Conservation (phyloP, 2,329 filamentous ascomycete genomes). For the Colletotrichum siamense region DNA sequence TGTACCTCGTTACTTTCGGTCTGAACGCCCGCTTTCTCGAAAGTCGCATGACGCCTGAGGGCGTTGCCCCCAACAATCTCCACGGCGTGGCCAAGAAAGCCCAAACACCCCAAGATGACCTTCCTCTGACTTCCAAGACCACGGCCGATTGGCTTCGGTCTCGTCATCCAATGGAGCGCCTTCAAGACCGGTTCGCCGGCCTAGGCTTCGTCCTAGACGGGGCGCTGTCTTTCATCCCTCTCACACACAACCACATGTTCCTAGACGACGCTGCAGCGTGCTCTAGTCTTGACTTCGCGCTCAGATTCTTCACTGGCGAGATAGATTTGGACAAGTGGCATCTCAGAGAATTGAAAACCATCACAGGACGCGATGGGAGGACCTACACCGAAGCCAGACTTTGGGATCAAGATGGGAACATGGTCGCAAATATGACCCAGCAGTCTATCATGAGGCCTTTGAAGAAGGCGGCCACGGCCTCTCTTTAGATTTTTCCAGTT, state of each 20-base stretch:
- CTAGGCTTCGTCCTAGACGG: constrained; percentile 51
- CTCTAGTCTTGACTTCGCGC: constrained; percentile 54
- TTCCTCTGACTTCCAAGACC: constrained; percentile 35
- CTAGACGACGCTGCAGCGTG: constrained; percentile 49
- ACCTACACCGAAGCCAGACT: constrained; percentile 49
- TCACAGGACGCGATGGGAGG: constrained; percentile 42
- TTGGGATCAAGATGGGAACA: constrained; percentile 47
- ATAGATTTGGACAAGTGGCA: constrained; percentile 47
- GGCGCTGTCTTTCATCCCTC: constrained; percentile 46
- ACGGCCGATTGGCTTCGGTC: constrained; percentile 48
- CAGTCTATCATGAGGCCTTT: constrained; percentile 41
- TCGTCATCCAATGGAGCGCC: constrained; percentile 21
- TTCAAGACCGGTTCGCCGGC: constrained; percentile 38
- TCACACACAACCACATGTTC: constrained; percentile 46
- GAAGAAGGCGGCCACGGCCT: background rate
- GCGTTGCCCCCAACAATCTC: constrained; percentile 49
- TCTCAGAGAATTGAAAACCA: constrained; percentile 44
- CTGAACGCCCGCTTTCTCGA: constrained; percentile 37
- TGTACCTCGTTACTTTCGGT: constrained; percentile 32
- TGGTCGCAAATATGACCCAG: constrained; percentile 55
- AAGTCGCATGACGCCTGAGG: constrained; percentile 38
- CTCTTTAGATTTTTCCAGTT: background rate
- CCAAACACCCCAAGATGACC: constrained; percentile 35
- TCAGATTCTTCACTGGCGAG: constrained; percentile 45
- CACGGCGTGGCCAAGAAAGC: constrained; percentile 43